Base-by-base conservation (phyloP, 306 rosid species). In the Vachellia collinsii region DNA sequence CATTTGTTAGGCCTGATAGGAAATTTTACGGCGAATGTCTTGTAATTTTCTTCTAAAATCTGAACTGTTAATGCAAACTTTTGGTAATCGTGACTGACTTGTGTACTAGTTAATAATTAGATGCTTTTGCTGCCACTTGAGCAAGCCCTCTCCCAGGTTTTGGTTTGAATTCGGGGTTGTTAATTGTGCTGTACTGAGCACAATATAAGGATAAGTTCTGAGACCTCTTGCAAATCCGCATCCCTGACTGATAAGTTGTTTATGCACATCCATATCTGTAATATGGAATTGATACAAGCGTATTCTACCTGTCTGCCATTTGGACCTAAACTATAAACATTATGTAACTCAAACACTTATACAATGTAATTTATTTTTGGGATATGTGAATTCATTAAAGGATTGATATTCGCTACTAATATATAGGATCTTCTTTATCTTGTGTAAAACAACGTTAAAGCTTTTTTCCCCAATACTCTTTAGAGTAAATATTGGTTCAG, bases 1-100 rank as follows among this genome's bases (percentile, higher is more conserved):
- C 58, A 14, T 76, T 69, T 69, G 48, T 70, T 77, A 17, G 7
- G 48, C 53, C 63, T 10, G 22, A 22, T 36, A 72, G n/a, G 22
- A 25, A 43, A 42, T 48, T 42, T 76, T 69, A 5, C 17, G 23
- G 74, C 25, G 4, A 38, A 62, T 13, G 58, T 75, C 17, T 56
- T 38, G 11, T n/a, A 20, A 19, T 56, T 50, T 56, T 41, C 78
- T 58, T 56, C 74, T 69, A n/a, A 42, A 69, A 42, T 54, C 41
- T 3, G 39, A 39, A 39, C 39, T 54, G 5, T 8, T 19, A 19
- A 53, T 37, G 13, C 42, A n/a, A 3, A 36, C 6, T 37, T 42
- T 36, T 46, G 38, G 50, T 8, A 29, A 56, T 43, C 6, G 11
- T 22, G 3, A 66, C 58, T 44, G 12, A 67, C 29, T 17, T 11